Percentiles rank a stretch among this genome's conserved stretches.
Conservation (phyloP, 257 asterid genomes). For the Solanum piurae region DNA sequence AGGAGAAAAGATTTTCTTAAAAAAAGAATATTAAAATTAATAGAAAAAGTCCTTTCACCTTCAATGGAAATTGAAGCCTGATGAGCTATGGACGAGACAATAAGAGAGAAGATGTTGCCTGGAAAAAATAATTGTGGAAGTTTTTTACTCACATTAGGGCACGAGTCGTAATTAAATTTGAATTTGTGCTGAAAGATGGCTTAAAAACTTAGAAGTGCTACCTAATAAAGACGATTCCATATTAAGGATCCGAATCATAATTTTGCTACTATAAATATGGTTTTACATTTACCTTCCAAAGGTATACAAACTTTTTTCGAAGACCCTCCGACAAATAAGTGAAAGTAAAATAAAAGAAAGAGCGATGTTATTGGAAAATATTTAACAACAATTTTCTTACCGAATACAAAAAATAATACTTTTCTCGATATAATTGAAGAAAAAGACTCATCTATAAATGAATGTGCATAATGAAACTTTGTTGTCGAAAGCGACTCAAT, state of each 20-base stretch:
- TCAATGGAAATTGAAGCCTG: background rate
- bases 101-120: background rate
- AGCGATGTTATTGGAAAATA: background rate
- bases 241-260: background rate
- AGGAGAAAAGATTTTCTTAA: background rate
- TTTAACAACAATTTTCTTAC: background rate
- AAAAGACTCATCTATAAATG: background rate
- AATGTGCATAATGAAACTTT: background rate
- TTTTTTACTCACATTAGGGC: too few relatives aligned
- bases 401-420: too few relatives aligned
- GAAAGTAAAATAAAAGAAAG: background rate
- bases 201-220: background rate
- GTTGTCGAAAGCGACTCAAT: background rate
- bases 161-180: background rate
- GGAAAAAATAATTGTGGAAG: background rate
- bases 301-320: too few relatives aligned
- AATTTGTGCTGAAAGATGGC: background rate
- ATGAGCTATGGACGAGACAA: background rate
- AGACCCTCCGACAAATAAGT: accelerated
- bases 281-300: background rate
- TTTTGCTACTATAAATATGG: background rate
- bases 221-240: background rate
- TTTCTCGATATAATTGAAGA: background rate
- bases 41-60: background rate
- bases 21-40: background rate